Conservation (phyloP, 768 basidiomycete species). For the Obba rivulosa region DNA sequence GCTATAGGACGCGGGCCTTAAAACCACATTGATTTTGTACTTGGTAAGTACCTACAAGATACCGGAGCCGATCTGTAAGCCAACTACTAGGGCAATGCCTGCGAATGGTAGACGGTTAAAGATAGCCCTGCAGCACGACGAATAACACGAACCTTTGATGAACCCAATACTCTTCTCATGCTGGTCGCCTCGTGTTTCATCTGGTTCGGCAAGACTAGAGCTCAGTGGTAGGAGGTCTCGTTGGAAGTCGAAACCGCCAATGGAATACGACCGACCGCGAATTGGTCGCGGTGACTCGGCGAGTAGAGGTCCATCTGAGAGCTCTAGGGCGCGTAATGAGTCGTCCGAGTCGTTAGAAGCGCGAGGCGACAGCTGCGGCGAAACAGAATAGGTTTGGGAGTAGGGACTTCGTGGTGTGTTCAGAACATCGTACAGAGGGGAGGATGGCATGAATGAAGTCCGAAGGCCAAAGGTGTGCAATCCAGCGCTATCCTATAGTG, state of each 20-base stretch:
- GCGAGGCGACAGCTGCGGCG: slow-evolving; percentile 29
- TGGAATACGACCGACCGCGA: slow-evolving; percentile 52
- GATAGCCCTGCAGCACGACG: background rate
- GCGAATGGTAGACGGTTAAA: background rate
- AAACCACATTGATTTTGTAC: slow-evolving; percentile 2
- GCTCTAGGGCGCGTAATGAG: slow-evolving; percentile 74
- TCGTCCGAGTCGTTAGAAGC: slow-evolving; percentile 60
- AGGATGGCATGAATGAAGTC: background rate
- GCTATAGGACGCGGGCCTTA: slow-evolving; percentile 31
- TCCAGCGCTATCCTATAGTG: too few species aligned
- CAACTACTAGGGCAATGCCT: slow-evolving; percentile 86
- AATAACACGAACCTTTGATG: slow-evolving; percentile 56
- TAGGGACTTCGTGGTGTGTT: slow-evolving; percentile 33
- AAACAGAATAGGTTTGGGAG: slow-evolving; percentile 29
- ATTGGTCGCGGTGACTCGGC: slow-evolving; percentile 26
- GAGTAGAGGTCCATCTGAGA: slow-evolving; percentile 54
- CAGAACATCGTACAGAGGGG: slow-evolving; percentile 29
- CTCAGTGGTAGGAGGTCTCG: slow-evolving; percentile 72
- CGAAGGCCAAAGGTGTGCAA: too few species aligned
- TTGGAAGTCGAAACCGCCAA: slow-evolving; percentile 76
- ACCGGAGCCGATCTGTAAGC: slow-evolving; percentile 88
- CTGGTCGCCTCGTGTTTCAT: slow-evolving; percentile 38
- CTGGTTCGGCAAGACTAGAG: slow-evolving; percentile 69
- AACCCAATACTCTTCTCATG: slow-evolving; percentile 73
- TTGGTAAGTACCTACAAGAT: slow-evolving; percentile 63